Conservation (phyloP, 1,284 basidiomycete species). For the Apiotrichum laibachii region DNA sequence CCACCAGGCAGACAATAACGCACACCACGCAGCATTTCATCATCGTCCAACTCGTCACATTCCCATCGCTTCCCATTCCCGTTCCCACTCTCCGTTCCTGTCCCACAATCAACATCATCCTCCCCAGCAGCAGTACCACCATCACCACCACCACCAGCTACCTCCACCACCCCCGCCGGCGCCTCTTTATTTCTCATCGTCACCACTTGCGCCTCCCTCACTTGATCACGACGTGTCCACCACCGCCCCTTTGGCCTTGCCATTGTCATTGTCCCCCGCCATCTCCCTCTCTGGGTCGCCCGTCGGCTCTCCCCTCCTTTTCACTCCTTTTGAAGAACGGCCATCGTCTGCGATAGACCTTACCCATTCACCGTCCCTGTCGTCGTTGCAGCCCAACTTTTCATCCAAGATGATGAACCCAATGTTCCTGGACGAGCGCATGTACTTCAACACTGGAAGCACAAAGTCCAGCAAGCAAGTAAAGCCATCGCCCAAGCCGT, state of each 20-base stretch:
- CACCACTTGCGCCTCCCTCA: not conserved
- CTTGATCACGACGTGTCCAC: not conserved
- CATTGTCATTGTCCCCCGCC: not conserved
- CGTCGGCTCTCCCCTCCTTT: not conserved
- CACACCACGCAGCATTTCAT: too few relatives aligned
- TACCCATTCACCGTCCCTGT: not conserved
- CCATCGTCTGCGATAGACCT: too few relatives aligned
- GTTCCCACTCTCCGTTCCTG: too few relatives aligned
- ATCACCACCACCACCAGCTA: too few relatives aligned
- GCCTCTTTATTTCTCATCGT: too few relatives aligned
- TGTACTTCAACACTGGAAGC: not conserved
- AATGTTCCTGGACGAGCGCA: not conserved
- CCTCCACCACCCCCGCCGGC: too few relatives aligned
- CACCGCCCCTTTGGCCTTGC: not conserved
- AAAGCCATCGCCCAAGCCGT: not conserved
- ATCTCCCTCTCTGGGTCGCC: not conserved
- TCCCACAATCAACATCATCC: too few relatives aligned
- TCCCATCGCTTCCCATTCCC: too few relatives aligned
- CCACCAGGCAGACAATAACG: too few relatives aligned
- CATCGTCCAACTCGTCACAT: too few relatives aligned
- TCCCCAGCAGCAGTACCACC: too few relatives aligned
- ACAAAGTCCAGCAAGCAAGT: not conserved
- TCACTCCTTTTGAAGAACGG: too few relatives aligned
- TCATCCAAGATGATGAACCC: not conserved
- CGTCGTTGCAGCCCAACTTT: not conserved